phyloP scores from a whole-genome alignment of 768 basidiomycete genomes.

The Podaxis sp. region DNA sequence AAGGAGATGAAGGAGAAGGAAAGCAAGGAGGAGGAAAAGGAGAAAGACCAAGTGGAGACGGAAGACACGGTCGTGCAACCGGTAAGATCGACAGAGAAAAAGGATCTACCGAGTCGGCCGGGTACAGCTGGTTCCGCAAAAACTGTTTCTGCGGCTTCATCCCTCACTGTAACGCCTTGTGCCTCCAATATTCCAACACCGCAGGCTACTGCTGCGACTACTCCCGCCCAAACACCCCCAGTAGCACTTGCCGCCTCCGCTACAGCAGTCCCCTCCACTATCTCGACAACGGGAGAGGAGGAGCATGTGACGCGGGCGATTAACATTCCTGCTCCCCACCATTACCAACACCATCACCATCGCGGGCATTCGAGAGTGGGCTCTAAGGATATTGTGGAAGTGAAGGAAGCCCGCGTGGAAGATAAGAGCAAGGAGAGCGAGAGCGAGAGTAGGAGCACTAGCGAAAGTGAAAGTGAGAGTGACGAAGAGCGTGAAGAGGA shows the following conservation, averaged over 20 bases:
- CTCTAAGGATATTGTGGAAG: constrained; percentile 2
- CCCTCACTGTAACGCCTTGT: neutral
- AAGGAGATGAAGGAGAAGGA: constrained; percentile 20
- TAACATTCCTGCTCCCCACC: constrained; percentile 32
- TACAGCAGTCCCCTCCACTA: constrained; percentile 14
- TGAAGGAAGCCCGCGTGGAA: constrained; percentile 17
- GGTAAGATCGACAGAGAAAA: neutral
- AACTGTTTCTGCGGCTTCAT: constrained; percentile 6
- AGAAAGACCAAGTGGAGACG: constrained; percentile 12
- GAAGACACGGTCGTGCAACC: constrained; percentile 28
- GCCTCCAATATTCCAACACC: neutral
- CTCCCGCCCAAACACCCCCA: neutral
- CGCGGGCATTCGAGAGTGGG: constrained; percentile 12
- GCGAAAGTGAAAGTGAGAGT: constrained; percentile 18
- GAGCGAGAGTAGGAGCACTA: constrained; percentile 21
- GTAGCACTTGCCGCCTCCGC: neutral
- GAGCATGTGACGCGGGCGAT: constrained; percentile 34
- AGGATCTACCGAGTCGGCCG: neutral
- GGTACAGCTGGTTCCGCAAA: constrained; percentile 6
- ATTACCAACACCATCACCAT: constrained; percentile 29
- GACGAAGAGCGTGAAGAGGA: constrained; percentile 25
- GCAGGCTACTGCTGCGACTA: neutral
- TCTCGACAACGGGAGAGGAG: constrained; percentile 16
- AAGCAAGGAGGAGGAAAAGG: constrained; percentile 19
- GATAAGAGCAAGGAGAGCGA: constrained; percentile 22